A percentile compares a stretch with the other conserved stretches of the same genome.
Evolutionary conservation across 169 alveolate genomes (phyloP).

Genomic region (Plasmodium billcollinsi): DNA sequence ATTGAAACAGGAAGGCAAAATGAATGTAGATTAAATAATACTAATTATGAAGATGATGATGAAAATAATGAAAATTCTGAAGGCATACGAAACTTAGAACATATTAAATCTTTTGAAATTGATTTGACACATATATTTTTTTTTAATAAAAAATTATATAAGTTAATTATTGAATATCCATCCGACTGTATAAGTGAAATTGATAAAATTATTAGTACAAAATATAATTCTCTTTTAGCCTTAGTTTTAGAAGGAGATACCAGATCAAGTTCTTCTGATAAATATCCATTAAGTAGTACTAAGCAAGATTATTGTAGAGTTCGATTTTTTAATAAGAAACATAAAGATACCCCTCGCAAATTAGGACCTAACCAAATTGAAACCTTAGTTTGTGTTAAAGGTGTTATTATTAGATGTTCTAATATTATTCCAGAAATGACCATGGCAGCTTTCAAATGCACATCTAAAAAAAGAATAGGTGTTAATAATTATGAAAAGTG

Average conservation of each 20-base stretch:
- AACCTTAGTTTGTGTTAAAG: conserved; percentile 94
- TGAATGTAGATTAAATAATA: conserved; percentile 68
- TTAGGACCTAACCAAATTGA: conserved; percentile 88
- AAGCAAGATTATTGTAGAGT: conserved; percentile 87
- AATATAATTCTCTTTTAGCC: conserved; percentile 86
- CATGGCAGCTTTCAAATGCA: conserved; percentile 97
- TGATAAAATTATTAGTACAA: conserved; percentile 91
- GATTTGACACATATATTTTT: conserved; percentile 91
- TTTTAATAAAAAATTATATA: conserved; percentile 89
- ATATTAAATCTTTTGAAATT: conserved; percentile 82
- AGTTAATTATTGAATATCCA: conserved; percentile 93
- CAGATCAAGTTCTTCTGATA: conserved; percentile 45
- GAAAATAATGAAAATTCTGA: conserved; percentile 18
- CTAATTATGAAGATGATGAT: conserved; percentile 24
- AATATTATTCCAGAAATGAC: conserved; percentile 98
- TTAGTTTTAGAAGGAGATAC: conserved; percentile 75
- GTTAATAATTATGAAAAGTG: conserved; percentile 87
- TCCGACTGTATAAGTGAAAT: conserved; percentile 95
- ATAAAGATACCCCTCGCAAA: conserved; percentile 81
- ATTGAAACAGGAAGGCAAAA: conserved; percentile 77
- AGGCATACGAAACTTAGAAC: conserved; percentile 44
- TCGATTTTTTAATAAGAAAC: conserved; percentile 84
- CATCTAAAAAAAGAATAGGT: conserved; percentile 88
- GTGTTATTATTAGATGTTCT: conserved; percentile 96
- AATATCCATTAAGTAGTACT: conserved; percentile 77